Evolutionary conservation across 129 eudicot species (phyloP).

Genomic region (Escallonia herrerae): DNA sequence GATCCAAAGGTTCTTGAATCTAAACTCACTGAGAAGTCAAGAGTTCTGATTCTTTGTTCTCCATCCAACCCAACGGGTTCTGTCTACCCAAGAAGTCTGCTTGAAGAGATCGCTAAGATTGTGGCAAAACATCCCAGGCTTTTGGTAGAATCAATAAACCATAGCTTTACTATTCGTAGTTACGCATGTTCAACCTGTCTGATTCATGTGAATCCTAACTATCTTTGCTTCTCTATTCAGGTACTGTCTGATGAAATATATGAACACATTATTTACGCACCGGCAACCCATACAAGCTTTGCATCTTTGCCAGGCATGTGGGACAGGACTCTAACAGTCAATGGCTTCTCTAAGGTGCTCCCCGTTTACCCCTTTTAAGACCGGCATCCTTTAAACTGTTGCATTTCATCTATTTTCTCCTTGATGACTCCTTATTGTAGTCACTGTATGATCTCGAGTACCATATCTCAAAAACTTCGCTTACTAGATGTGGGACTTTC

Average conservation of each 20-base stretch:
- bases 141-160: slow-evolving; percentile 35
- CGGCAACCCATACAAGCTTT: slow-evolving; percentile 94
- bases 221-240: slow-evolving; percentile 24
- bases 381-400: not conserved
- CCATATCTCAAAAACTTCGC: not conserved
- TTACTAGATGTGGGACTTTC: slow-evolving; percentile 2
- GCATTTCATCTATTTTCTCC: not conserved
- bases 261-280: slow-evolving; percentile 85
- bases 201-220: slow-evolving; percentile 2
- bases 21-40: slow-evolving; percentile 75
- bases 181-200: slow-evolving; percentile 1
- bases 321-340: slow-evolving; percentile 92
- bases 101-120: slow-evolving; percentile 74
- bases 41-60: slow-evolving; percentile 85
- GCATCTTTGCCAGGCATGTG: slow-evolving; percentile 99
- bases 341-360: slow-evolving; percentile 90
- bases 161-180: not conserved
- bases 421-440: not conserved
- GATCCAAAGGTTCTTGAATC: slow-evolving; percentile 84
- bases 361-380: not conserved
- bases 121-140: slow-evolving; percentile 94
- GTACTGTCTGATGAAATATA: slow-evolving; percentile 92
- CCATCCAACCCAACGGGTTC: slow-evolving; percentile 98
- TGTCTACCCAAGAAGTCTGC: slow-evolving; percentile 65
- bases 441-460: not conserved